These are phyloP conservation scores for Aspergillus sp. DNA, from an alignment of 2,329 filamentous ascomycete genomes.

Conservation along the genomic window DNA sequence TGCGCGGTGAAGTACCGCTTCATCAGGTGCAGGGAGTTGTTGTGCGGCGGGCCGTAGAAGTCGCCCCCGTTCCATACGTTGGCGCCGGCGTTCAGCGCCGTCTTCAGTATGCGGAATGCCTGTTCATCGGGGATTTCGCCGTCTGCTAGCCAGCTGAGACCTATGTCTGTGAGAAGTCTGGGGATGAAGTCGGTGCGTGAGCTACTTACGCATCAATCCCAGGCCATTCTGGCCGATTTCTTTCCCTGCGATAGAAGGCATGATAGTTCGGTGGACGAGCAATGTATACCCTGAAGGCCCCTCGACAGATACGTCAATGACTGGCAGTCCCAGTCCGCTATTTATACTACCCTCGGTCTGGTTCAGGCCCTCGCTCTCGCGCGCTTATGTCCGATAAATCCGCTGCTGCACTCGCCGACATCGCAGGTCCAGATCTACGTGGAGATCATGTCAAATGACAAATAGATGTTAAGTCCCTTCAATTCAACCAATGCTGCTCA, in stretches of 20 bases:
- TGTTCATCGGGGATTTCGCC: background rate
- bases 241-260: conserved; percentile 20
- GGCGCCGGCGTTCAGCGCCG: conserved; percentile 8
- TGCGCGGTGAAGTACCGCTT: conserved; percentile 25
- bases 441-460: background rate
- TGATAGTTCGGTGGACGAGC: background rate
- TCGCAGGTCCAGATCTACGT: too few species aligned
- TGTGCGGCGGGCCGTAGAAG: conserved; percentile 32
- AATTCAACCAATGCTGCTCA: background rate
- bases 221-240: conserved; percentile 22
- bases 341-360: background rate
- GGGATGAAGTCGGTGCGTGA: background rate
- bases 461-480: background rate
- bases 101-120: conserved; percentile 46
- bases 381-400: background rate
- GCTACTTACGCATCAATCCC: conserved; percentile 27
- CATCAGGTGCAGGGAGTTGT: conserved; percentile 29
- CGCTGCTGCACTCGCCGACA: background rate
- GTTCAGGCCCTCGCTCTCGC: background rate
- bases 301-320: too few species aligned
- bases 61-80: conserved; percentile 30
- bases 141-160: background rate
- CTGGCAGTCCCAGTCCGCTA: background rate
- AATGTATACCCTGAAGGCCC: too few species aligned
- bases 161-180: background rate